Conservation (phyloP, 2,329 filamentous ascomycete species). For the Colletotrichum godetiae region DNA sequence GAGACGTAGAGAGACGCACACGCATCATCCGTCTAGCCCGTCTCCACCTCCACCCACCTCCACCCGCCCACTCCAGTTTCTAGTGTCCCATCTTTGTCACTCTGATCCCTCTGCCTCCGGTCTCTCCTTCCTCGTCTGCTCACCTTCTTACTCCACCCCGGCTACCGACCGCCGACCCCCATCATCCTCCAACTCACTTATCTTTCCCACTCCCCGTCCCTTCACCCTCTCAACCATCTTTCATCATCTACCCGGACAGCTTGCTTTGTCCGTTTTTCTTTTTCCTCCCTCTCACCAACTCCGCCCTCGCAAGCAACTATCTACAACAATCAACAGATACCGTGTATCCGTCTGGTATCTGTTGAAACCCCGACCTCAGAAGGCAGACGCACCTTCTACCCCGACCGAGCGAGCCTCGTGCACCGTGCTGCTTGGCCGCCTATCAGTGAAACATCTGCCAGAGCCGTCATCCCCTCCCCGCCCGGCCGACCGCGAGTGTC, state of each 20-base stretch:
- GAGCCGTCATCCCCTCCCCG: constrained; percentile 32
- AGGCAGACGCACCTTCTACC: background rate
- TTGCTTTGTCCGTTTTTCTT: constrained; percentile 8
- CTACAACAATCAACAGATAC: constrained; percentile 58
- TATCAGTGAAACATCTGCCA: constrained; percentile 33
- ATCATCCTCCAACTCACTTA: constrained; percentile 31
- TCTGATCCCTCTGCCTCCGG: background rate
- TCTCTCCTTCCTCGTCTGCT: constrained; percentile 32
- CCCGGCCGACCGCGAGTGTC: constrained; percentile 29
- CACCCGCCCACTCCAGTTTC: constrained; percentile 7
- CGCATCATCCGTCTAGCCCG: constrained; percentile 32
- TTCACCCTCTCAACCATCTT: background rate
- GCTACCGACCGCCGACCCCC: constrained; percentile 29
- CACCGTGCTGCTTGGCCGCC: constrained; percentile 31
- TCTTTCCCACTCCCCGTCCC: constrained; percentile 27
- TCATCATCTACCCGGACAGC: constrained; percentile 10
- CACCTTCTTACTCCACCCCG: constrained; percentile 33
- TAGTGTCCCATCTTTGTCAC: background rate
- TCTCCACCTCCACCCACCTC: constrained; percentile 30
- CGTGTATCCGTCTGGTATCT: background rate
- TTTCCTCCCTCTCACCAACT: constrained; percentile 2
- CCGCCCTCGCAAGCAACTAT: constrained; percentile 37
- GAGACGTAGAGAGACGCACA: constrained; percentile 23
- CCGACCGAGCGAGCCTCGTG: constrained; percentile 32
- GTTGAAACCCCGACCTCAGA: background rate